These are phyloP conservation scores for Solanum peruvianum DNA, from an alignment of 257 asterid species.

Conservation along the genomic window DNA sequence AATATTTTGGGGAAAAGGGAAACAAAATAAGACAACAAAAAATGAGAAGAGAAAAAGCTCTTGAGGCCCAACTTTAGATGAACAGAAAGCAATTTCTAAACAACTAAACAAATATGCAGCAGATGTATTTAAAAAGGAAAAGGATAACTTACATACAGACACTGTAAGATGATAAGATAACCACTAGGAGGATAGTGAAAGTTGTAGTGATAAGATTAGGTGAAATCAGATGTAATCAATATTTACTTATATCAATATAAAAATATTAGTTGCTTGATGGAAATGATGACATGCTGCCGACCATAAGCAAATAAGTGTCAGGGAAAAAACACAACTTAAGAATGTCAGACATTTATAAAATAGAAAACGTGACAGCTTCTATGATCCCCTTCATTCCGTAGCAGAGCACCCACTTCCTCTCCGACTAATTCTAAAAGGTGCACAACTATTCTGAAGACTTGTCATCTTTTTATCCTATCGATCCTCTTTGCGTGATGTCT, in stretches of 20 bases:
- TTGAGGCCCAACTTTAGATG: background rate
- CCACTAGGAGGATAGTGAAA: background rate
- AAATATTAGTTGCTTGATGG: background rate
- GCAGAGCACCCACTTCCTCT: background rate
- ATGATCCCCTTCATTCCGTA: background rate
- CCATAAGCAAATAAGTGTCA: background rate
- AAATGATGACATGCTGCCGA: background rate
- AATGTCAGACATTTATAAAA: background rate
- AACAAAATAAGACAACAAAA: background rate
- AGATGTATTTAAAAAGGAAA: background rate
- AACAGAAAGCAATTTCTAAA: background rate
- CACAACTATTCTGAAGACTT: background rate
- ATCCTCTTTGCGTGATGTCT: background rate
- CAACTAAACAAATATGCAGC: background rate
- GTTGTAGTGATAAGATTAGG: background rate
- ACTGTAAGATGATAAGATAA: background rate
- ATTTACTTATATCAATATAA: background rate
- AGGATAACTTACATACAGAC: background rate
- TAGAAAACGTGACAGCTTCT: background rate
- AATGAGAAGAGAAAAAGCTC: background rate
- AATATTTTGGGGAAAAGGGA: background rate
- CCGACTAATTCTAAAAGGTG: background rate
- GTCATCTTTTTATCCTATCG: background rate
- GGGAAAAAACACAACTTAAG: background rate
- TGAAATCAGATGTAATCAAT: background rate